Percentiles rank a stretch among this genome's conserved stretches.
phyloP scores from a whole-genome alignment of 805 yeast species.

The Nakazawaea laoshanensis region DNA sequence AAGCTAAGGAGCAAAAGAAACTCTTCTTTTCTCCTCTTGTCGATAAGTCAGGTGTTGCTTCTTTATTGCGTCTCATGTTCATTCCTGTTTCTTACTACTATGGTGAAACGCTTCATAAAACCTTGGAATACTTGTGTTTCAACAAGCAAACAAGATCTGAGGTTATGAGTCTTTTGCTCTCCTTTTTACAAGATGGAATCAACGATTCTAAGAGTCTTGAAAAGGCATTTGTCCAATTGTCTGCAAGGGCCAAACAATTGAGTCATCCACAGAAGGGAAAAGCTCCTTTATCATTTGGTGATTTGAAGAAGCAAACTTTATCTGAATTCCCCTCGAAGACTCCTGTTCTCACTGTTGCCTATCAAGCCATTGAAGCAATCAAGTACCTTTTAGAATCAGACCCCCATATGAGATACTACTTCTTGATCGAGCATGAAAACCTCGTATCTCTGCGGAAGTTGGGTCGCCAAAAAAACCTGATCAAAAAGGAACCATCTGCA shows the following conservation, averaged over 20 bases:
- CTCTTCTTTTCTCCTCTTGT: conserved; percentile 55
- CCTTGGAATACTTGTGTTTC: conserved; percentile 59
- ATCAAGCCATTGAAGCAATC: conserved; percentile 68
- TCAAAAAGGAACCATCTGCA: conserved; percentile 22
- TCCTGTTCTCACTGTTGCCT: conserved; percentile 64
- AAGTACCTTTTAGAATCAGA: conserved; percentile 64
- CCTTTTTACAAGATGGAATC: conserved; percentile 72
- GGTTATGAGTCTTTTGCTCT: conserved; percentile 56
- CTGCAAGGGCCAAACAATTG: conserved; percentile 34
- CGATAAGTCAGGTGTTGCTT: conserved; percentile 69
- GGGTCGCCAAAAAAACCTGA: conserved; percentile 24
- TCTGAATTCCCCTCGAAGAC: conserved; percentile 46
- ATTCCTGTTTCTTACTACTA: conserved; percentile 59
- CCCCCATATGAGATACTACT: conserved; percentile 60
- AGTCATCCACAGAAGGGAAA: conserved; percentile 11
- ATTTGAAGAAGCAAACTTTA: conserved; percentile 11
- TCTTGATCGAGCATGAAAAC: conserved; percentile 70
- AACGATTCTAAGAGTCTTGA: conserved; percentile 52
- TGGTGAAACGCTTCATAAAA: conserved; percentile 55
- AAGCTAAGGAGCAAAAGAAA: conserved; percentile 23
- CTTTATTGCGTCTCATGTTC: conserved; percentile 63
- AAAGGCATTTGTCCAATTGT: conserved; percentile 47
- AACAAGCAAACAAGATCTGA: conserved; percentile 77
- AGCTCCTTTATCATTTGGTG: not conserved
- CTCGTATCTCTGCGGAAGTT: conserved; percentile 29